Evolutionary conservation across 352 stramenopile genomes (phyloP).

Genomic region (Thraustochytrium striatum): DNA sequence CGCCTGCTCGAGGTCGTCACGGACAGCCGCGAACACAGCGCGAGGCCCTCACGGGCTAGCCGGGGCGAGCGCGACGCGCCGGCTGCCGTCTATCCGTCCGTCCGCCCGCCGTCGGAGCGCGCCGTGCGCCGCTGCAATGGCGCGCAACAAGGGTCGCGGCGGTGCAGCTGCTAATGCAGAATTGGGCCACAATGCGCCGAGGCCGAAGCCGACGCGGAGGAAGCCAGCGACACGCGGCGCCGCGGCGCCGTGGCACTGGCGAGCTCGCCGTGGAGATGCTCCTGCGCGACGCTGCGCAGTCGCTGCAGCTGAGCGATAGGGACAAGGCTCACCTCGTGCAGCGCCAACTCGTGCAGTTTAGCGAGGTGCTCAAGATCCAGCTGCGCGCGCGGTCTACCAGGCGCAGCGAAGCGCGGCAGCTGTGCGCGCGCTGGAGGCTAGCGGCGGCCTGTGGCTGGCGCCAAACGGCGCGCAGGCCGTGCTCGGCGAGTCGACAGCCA

Average conservation of each 20-base stretch:
- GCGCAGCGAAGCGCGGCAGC: conserved; percentile 59
- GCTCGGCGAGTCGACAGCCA: neutral
- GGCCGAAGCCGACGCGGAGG: neutral
- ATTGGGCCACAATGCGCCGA: too few species aligned
- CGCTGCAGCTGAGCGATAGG: conserved; percentile 46
- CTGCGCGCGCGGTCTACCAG: conserved; percentile 64
- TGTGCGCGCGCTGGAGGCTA: conserved; percentile 62
- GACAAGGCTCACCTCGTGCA: conserved; percentile 56
- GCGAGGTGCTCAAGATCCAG: conserved; percentile 57
- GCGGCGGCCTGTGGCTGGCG: neutral
- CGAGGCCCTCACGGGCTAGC: neutral
- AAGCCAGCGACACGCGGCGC: neutral
- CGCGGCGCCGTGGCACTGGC: neutral
- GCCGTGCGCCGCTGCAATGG: neutral
- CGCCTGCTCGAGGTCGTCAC: too few species aligned
- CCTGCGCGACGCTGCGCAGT: neutral
- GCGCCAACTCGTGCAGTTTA: conserved; percentile 58
- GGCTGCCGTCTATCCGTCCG: neutral
- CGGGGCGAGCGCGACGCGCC: too few species aligned
- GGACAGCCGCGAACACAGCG: too few species aligned
- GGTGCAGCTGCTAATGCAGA: too few species aligned
- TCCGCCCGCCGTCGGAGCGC: neutral
- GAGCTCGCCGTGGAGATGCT: neutral
- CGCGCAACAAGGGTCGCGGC: neutral
- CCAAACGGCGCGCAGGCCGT: conserved; percentile 4